Base-by-base conservation (phyloP, 345 rosid species). In the Microcos paniculata region DNA sequence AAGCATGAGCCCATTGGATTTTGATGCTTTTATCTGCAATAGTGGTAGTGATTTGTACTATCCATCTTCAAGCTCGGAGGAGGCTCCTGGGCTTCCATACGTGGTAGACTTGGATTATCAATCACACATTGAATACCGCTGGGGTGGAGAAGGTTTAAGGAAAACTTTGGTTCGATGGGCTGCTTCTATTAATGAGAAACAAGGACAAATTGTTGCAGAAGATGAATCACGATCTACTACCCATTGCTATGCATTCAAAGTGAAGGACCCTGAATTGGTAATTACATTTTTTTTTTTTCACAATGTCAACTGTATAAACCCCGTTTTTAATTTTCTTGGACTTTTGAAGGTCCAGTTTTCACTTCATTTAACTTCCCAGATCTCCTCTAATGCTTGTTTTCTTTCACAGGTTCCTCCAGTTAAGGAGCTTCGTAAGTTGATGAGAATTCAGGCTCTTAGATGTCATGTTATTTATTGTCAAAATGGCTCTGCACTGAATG, bases 1-100 rank as follows among this genome's bases (percentile, higher is more conserved):
- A 74, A 88, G 89, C 48, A 81, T 90, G 26, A 87, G 81, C 71
- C 85, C 93, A 0, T 80, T 69, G 69, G 93, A 88, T 70, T 89
- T 92, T 79, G 93, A 89, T 80, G 94, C 91, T 77, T 89, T 90
- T 64, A 87, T 92, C 71, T 92, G 97, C 81, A 92, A 87, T 69
- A 90, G 94, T 71, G 97, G 97, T n/a, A 82, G 94, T 48, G 94
- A 90, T 53, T 85, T 92, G 70, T 92, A 87, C 81, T 88, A 90
- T 76, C 86, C 94, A 28, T 79, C 89, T 67, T 70, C 80, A 62
- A 87, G 78, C 77, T 71, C 85, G 6, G 91, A 89, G 69, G 94
- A 80, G 16, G 58, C 70, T 52, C 58, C 72, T 0, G 81, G 51
- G 53, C 85, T 87, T 73, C 93, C 90, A 9, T 90, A 86, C 59